These are phyloP conservation scores for Puya raimondii DNA, from an alignment of 176 grass and related monocot species.

Conservation along the genomic window DNA sequence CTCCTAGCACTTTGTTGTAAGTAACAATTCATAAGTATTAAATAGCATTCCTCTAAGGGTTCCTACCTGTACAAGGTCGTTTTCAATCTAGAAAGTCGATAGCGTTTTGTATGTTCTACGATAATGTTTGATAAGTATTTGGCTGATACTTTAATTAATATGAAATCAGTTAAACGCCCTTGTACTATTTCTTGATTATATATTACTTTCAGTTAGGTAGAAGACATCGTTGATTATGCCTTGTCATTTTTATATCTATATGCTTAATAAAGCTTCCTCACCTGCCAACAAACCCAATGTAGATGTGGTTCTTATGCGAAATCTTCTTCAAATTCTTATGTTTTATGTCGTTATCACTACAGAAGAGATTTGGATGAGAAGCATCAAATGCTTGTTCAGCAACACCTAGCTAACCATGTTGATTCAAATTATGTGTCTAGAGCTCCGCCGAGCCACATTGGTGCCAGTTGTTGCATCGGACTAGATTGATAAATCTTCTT, in stretches of 20 bases:
- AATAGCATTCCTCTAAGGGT: too few species aligned
- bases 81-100: too few species aligned
- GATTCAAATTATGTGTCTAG: background rate
- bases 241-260: background rate
- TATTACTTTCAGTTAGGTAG: background rate
- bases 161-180: background rate
- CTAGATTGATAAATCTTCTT: background rate
- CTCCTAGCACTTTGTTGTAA: too few species aligned
- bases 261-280: background rate
- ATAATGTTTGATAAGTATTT: too few species aligned
- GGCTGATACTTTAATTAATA: too few species aligned
- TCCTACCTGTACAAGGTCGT: too few species aligned
- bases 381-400: background rate
- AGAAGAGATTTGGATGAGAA: background rate
- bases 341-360: background rate
- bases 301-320: background rate
- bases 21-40: too few species aligned
- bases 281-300: background rate
- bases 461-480: background rate
- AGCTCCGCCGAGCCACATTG: background rate
- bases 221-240: background rate
- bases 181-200: background rate
- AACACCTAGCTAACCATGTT: background rate
- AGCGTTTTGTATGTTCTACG: too few species aligned
- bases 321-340: background rate